Percentiles rank a stretch among this genome's conserved stretches.
Evolutionary conservation across 2,329 filamentous ascomycete genomes (phyloP).

Genomic region (Paecilomyces dactylethromorphus): DNA sequence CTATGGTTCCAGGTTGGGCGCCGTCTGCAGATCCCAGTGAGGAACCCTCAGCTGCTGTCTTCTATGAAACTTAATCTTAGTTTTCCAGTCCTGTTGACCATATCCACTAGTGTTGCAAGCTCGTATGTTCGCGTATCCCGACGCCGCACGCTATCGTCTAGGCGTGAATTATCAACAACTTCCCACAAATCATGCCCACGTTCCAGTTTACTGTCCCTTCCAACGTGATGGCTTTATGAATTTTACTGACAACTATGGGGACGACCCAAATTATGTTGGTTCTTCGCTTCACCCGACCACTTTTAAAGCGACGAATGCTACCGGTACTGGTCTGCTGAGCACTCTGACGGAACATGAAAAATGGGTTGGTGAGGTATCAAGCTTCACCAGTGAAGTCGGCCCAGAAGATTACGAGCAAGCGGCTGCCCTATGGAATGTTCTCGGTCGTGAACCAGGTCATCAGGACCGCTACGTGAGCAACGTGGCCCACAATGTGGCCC

Average conservation of each 20-base stretch:
- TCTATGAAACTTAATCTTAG: no score
- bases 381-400: slow-evolving; percentile 2
- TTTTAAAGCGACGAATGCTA: slow-evolving; percentile 13
- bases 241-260: slow-evolving; percentile 50
- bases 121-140: slow-evolving; percentile 55
- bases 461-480: neutral
- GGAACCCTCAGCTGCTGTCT: slow-evolving; percentile 44
- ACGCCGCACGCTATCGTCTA: slow-evolving; percentile 39
- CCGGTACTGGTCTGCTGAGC: neutral
- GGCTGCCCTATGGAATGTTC: slow-evolving; percentile 20
- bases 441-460: neutral
- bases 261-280: slow-evolving; percentile 50
- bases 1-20: slow-evolving; percentile 59
- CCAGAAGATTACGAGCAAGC: slow-evolving; percentile 5
- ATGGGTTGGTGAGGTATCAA: slow-evolving; percentile 18
- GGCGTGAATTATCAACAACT: slow-evolving; percentile 37
- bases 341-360: slow-evolving; percentile 18
- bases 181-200: slow-evolving; percentile 30
- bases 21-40: neutral
- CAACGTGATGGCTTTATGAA: slow-evolving; percentile 32
- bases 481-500: neutral
- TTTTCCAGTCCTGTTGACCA: no score
- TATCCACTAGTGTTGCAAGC: slow-evolving; percentile 53
- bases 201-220: slow-evolving; percentile 47
- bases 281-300: slow-evolving; percentile 16